These are phyloP conservation scores for Starmera quercuum DNA, from an alignment of 805 yeast genomes.

Conservation along the genomic window DNA sequence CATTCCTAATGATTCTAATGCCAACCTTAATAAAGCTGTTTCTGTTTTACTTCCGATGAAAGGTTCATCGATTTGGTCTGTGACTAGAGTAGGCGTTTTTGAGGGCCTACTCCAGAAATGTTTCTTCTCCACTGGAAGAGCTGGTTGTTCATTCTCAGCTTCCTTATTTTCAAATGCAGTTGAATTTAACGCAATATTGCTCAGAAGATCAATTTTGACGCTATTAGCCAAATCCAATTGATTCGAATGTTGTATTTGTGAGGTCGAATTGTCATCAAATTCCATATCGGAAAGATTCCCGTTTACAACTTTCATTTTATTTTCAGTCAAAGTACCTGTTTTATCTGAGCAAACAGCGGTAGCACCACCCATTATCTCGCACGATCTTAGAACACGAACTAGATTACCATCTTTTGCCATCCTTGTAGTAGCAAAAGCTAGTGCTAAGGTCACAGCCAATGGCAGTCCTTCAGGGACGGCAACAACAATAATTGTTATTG, in stretches of 20 bases:
- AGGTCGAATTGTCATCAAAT: constrained; percentile 39
- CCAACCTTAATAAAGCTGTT: constrained; percentile 72
- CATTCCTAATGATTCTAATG: constrained; percentile 46
- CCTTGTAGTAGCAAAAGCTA: constrained; percentile 96
- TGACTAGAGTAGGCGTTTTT: constrained; percentile 2
- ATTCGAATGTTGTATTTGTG: constrained; percentile 8
- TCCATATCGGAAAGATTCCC: constrained; percentile 58
- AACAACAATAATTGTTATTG: constrained; percentile 89
- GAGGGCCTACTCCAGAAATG: constrained; percentile 10
- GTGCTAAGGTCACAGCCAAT: constrained; percentile 89
- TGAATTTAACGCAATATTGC: constrained; percentile 71
- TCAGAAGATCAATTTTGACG: constrained; percentile 22
- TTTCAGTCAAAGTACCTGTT: constrained; percentile 95
- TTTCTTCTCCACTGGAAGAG: constrained; percentile 16
- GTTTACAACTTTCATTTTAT: constrained; percentile 82
- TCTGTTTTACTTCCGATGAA: constrained; percentile 93
- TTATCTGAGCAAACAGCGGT: constrained; percentile 96
- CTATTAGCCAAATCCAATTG: constrained; percentile 8
- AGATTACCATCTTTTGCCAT: constrained; percentile 95
- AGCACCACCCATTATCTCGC: constrained; percentile 99
- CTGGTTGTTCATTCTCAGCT: constrained; percentile 17
- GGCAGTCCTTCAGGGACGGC: constrained; percentile 99
- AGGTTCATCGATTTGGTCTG: constrained; percentile 35
- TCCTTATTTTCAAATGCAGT: constrained; percentile 79
- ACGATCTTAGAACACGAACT: constrained; percentile 87